Evolutionary conservation across 1,284 basidiomycete species (phyloP), one percentile per base, ranked within the genome.

Genomic region (Gymnopus androsaceus): DNA sequence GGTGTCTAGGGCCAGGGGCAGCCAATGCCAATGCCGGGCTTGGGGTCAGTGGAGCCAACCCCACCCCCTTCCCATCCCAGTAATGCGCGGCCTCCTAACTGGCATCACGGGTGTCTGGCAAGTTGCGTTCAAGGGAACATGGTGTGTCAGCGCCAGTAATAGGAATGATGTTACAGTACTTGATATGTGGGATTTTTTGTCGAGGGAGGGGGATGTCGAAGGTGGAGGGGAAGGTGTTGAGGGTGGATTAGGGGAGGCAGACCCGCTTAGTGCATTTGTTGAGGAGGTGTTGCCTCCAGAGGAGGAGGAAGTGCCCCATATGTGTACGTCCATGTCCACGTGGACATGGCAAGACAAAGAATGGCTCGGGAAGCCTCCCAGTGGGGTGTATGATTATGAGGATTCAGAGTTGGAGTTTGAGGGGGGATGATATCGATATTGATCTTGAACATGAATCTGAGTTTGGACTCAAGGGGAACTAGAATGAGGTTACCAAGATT

Each of bases 91-190:
- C 70, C 76, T 98, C 58, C 77, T 97, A 58, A 90, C 88, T 1
- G 91, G 91, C 11, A 91, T 96, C 61, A 90, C 86, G 15, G 93
- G 92, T 15, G 95, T 98, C 15, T 97, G 95, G 95, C 95, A 97
- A 71, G 93, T 97, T 47, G 87, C 93, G 27, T 96, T 96, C 71
- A 90, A 95, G 70, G 92, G 92, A 0, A 78, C 92, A 57, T 94
- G 93, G 80, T 92, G 94, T 66, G 92, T 98, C 45, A 93, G 94
- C 4, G 95, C 95, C 21, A 94, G 91, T 65, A 94, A 94, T 65
- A 80, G 89, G 42, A 84, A 82, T 55, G 87, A 91, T 57, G 74
- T 82, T 14, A 95, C 93, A 4, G 85, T 90, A 57, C 73, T 93
- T 45, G 90, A 93, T 64, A 89, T 93, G 28, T 93, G 91, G 90